These are phyloP conservation scores for Tephrocybe sp. DNA, from an alignment of 768 basidiomycete genomes.

Conservation along the genomic window DNA sequence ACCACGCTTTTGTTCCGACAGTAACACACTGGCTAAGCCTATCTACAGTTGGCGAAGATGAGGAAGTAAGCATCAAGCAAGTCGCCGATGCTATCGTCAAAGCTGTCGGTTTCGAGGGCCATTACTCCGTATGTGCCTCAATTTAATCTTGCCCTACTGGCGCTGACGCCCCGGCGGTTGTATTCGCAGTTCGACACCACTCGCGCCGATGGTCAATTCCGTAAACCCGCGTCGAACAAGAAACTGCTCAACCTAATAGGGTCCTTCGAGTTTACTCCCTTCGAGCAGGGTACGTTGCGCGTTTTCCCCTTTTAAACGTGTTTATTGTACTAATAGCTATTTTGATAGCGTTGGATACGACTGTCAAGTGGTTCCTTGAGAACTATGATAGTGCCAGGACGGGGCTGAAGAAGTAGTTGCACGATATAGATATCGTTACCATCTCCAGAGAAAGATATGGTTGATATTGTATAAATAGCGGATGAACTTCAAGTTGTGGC, in stretches of 20 bases:
- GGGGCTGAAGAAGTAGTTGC: conserved; percentile 28
- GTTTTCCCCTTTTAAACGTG: neutral
- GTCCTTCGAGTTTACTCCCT: conserved; percentile 88
- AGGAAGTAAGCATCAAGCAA: conserved; percentile 90
- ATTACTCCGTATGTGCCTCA: conserved; percentile 55
- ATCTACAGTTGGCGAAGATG: conserved; percentile 79
- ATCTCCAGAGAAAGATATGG: no score
- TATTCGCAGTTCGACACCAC: conserved; percentile 73
- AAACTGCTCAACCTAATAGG: conserved; percentile 78
- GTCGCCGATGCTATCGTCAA: conserved; percentile 91
- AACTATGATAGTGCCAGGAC: conserved; percentile 76
- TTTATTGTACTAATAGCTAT: neutral
- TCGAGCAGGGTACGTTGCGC: conserved; percentile 63
- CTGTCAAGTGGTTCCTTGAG: conserved; percentile 84
- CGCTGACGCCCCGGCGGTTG: neutral
- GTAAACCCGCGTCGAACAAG: conserved; percentile 93
- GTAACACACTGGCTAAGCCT: neutral
- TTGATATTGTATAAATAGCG: no score
- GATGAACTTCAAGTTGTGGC: no score
- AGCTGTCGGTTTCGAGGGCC: conserved; percentile 73
- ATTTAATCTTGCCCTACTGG: neutral
- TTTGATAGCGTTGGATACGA: conserved; percentile 63
- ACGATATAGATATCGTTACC: neutral
- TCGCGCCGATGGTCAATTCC: conserved; percentile 89
- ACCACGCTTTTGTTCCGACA: neutral